phyloP scores from a whole-genome alignment of 805 yeast species.

The Saccharomycopsis lassenensis region DNA sequence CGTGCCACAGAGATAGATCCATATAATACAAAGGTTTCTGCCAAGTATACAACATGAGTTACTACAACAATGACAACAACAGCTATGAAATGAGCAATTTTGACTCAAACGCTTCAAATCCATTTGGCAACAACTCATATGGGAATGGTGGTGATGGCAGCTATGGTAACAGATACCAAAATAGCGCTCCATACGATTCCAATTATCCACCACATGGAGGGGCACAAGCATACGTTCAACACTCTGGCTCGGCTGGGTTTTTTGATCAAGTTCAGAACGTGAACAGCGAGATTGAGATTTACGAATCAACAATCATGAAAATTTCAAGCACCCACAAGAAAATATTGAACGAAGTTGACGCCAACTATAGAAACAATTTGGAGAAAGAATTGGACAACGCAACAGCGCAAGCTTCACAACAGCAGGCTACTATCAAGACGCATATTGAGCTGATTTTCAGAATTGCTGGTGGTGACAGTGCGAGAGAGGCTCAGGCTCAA shows the following conservation, averaged over 20 bases:
- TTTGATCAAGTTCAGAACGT: slow-evolving; percentile 60
- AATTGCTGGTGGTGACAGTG: slow-evolving; percentile 56
- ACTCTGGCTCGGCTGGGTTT: slow-evolving; percentile 46
- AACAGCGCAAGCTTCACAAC: slow-evolving; percentile 65
- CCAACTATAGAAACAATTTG: slow-evolving; percentile 54
- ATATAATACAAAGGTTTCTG: neutral
- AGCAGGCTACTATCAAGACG: slow-evolving; percentile 64
- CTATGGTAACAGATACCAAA: slow-evolving; percentile 4
- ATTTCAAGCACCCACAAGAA: slow-evolving; percentile 62
- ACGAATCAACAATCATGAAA: slow-evolving; percentile 55
- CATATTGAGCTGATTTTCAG: slow-evolving; percentile 71
- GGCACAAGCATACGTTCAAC: slow-evolving; percentile 3
- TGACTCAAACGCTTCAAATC: no score
- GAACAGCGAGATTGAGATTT: slow-evolving; percentile 59
- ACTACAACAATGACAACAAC: no score
- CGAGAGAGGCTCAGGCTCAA: slow-evolving; percentile 86
- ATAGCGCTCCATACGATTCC: neutral
- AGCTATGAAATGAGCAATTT: slow-evolving; percentile 6
- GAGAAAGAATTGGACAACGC: slow-evolving; percentile 70
- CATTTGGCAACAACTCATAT: slow-evolving; percentile 4
- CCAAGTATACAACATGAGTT: no score
- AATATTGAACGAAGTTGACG: slow-evolving; percentile 61
- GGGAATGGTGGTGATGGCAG: slow-evolving; percentile 4
- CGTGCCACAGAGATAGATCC: slow-evolving; percentile 1
- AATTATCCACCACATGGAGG: slow-evolving; percentile 3